Percentiles rank a stretch among this genome's conserved stretches.
Conservation (phyloP, 2,329 filamentous ascomycete genomes). For the Hortaea sp. region DNA sequence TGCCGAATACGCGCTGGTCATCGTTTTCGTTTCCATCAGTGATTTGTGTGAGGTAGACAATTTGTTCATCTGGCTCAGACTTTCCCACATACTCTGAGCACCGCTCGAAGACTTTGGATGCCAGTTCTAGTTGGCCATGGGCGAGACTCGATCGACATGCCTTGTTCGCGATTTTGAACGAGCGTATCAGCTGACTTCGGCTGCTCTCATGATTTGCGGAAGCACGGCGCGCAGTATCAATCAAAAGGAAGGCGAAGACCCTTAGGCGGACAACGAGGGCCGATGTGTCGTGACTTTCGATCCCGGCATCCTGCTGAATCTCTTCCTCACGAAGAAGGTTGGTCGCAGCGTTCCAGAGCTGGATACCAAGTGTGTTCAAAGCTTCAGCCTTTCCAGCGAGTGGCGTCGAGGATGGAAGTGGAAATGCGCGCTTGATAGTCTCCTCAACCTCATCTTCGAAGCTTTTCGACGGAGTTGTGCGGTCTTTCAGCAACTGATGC, state of each 20-base stretch:
- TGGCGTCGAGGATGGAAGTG: constrained; percentile 4
- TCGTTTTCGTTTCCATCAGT: constrained; percentile 9
- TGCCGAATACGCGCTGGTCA: constrained; percentile 24
- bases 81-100: constrained; percentile 42
- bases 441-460: constrained; percentile 12
- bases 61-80: constrained; percentile 18
- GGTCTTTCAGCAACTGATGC: constrained; percentile 10
- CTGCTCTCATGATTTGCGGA: constrained; percentile 13
- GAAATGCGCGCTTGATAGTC: constrained; percentile 9
- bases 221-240: constrained; percentile 47
- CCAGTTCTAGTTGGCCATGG: constrained; percentile 46
- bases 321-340: constrained; percentile 28
- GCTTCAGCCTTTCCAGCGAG: constrained; percentile 31
- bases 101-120: constrained; percentile 52
- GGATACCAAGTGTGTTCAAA: constrained; percentile 47
- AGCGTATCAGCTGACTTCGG: constrained; percentile 35
- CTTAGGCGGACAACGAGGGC: constrained; percentile 24
- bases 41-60: constrained; percentile 9
- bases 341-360: constrained; percentile 59
- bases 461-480: constrained; percentile 5
- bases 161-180: constrained; percentile 60
- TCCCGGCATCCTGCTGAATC: constrained; percentile 1
- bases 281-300: neutral
- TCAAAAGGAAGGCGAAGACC: constrained; percentile 55
- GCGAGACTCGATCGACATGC: constrained; percentile 54